Evolutionary conservation across 2,329 filamentous ascomycete genomes (phyloP).

Genomic region (Alternaria gansuensis): DNA sequence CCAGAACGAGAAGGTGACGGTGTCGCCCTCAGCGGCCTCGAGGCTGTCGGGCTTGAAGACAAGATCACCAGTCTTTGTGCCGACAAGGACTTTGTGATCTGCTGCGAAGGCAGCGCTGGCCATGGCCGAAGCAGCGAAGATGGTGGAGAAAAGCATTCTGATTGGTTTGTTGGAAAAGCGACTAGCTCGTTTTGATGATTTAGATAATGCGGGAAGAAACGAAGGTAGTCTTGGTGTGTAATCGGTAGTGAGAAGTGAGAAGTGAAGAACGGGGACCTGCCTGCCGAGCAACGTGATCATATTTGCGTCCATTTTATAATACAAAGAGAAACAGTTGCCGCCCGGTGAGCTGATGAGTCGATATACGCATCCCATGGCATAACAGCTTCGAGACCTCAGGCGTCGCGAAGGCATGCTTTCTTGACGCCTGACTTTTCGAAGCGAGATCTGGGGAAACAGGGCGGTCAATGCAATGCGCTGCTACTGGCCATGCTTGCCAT

Average conservation of each 20-base stretch:
- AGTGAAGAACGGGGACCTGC: conserved; percentile 49
- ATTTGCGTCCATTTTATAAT: conserved; percentile 51
- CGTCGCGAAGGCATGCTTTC: conserved; percentile 46
- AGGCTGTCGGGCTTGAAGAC: conserved; percentile 50
- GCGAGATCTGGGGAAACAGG: conserved; percentile 25
- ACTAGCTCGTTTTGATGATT: conserved; percentile 46
- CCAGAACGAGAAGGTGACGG: conserved; percentile 52
- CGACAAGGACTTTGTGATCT: conserved; percentile 47
- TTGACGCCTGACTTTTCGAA: conserved; percentile 30
- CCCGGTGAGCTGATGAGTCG: conserved; percentile 33
- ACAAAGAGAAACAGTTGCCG: conserved; percentile 39
- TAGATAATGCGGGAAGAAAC: conserved; percentile 27
- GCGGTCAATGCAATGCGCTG: conserved; percentile 15
- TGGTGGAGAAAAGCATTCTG: conserved; percentile 53
- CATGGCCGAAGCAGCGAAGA: conserved; percentile 46
- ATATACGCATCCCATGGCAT: conserved; percentile 42
- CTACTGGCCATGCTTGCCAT: conserved; percentile 39
- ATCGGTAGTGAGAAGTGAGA: conserved; percentile 44
- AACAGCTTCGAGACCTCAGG: conserved; percentile 47
- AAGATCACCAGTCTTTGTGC: conserved; percentile 38
- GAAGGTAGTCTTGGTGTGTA: conserved; percentile 38
- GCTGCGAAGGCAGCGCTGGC: conserved; percentile 43
- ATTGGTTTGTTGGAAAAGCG: conserved; percentile 40
- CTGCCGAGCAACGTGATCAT: conserved; percentile 44
- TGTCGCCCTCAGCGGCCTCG: conserved; percentile 50